Evolutionary conservation across 2,329 filamentous ascomycete genomes (phyloP).

Genomic region (Calonectria pseudoreteaudii): DNA sequence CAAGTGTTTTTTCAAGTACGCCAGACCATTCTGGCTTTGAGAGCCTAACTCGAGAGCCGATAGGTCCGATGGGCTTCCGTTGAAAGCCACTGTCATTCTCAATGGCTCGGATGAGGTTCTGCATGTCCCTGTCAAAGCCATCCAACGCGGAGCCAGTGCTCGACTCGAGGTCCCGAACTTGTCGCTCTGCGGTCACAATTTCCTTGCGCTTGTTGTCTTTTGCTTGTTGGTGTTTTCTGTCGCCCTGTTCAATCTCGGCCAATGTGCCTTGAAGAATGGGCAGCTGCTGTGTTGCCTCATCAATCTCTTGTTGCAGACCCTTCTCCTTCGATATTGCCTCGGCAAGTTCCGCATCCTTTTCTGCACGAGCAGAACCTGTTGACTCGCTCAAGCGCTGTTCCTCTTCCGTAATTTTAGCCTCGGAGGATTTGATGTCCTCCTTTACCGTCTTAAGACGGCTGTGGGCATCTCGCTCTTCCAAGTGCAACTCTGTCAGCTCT

Average conservation of each 20-base stretch:
- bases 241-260: constrained; percentile 46
- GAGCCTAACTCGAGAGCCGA: constrained; percentile 83
- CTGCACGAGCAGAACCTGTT: constrained; percentile 76
- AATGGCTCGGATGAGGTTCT: constrained; percentile 75
- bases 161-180: constrained; percentile 63
- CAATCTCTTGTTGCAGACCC: constrained; percentile 42
- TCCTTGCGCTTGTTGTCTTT: constrained; percentile 64
- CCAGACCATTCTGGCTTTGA: constrained; percentile 84
- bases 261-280: constrained; percentile 49
- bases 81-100: constrained; percentile 76
- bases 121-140: constrained; percentile 74
- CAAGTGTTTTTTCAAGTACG: constrained; percentile 82
- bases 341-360: constrained; percentile 68
- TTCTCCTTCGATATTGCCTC: constrained; percentile 44
- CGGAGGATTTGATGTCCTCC: constrained; percentile 57
- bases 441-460: constrained; percentile 66
- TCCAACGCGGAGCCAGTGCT: constrained; percentile 69
- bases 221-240: constrained; percentile 46
- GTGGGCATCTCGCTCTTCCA: constrained; percentile 75
- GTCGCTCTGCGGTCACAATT: constrained; percentile 61
- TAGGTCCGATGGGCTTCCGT: constrained; percentile 82
- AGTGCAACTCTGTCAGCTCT: constrained; percentile 65
- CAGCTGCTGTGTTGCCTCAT: constrained; percentile 43
- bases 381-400: constrained; percentile 72
- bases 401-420: constrained; percentile 66